Evolutionary conservation across 2,329 filamentous ascomycete species (phyloP).

Genomic region (Trichoderma brevicompactum): DNA sequence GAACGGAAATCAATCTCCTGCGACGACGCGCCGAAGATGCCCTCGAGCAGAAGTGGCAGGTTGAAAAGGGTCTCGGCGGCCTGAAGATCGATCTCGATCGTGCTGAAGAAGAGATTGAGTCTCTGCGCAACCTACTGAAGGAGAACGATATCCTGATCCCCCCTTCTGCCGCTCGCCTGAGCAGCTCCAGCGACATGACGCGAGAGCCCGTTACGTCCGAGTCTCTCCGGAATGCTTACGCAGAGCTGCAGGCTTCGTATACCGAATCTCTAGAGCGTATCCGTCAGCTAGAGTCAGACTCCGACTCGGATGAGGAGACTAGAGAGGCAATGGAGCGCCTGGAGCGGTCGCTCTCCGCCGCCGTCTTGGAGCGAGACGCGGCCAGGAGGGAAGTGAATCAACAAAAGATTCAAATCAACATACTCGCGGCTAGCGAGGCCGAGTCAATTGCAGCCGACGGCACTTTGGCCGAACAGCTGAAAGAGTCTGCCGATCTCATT

Average conservation of each 20-base stretch:
- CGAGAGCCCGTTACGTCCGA: constrained; percentile 64
- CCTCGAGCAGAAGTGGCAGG: constrained; percentile 93
- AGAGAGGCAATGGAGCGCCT: constrained; percentile 66
- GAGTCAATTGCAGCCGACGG: constrained; percentile 63
- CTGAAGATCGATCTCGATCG: constrained; percentile 97
- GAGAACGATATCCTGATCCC: constrained; percentile 83
- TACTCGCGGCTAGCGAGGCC: constrained; percentile 60
- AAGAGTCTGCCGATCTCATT: constrained; percentile 74
- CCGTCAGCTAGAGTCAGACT: constrained; percentile 62
- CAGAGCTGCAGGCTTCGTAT: constrained; percentile 75
- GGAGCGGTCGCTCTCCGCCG: constrained; percentile 69
- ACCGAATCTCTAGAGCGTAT: constrained; percentile 68
- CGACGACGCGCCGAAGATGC: constrained; percentile 90
- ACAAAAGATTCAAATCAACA: constrained; percentile 65
- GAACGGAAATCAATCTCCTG: constrained; percentile 82
- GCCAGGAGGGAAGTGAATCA: constrained; percentile 67
- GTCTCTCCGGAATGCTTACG: constrained; percentile 74
- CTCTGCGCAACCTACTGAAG: constrained; percentile 75
- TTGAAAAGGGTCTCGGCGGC: constrained; percentile 84
- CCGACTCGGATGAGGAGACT: constrained; percentile 60
- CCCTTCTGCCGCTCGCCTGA: constrained; percentile 57
- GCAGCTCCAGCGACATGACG: constrained; percentile 38
- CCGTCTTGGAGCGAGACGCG: constrained; percentile 73
- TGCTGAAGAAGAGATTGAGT: constrained; percentile 87
- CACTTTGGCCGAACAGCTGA: constrained; percentile 70